These are phyloP conservation scores for Trichoderma sp. DNA, from an alignment of 2,329 filamentous ascomycete species.

Conservation along the genomic window DNA sequence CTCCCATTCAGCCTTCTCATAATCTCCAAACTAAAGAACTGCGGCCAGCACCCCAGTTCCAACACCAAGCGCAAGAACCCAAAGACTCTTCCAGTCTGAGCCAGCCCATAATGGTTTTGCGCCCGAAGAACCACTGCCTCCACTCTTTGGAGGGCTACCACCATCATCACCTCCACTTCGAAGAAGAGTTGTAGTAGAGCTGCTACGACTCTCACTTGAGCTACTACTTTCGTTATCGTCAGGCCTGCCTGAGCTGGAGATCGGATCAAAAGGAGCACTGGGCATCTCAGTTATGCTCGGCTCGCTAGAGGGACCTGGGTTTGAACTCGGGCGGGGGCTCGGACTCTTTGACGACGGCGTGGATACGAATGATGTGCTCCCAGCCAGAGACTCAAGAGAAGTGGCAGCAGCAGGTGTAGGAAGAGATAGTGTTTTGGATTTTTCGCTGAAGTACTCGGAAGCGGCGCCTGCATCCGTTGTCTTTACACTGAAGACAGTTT, in stretches of 20 bases:
- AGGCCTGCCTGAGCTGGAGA: background rate
- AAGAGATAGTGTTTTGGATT: conserved; percentile 32
- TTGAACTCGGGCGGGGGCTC: background rate
- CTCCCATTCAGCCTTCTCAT: background rate
- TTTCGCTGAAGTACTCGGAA: conserved; percentile 30
- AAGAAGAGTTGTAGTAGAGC: background rate
- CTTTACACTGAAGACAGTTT: conserved; percentile 30
- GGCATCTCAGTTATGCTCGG: background rate
- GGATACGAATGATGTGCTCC: conserved; percentile 30
- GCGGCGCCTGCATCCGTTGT: conserved; percentile 33
- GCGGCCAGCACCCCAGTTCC: conserved; percentile 22
- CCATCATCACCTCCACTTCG: background rate
- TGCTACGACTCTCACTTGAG: background rate
- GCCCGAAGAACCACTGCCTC: conserved; percentile 3
- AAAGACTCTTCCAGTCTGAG: conserved; percentile 9
- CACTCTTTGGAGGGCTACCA: background rate
- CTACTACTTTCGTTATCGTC: background rate
- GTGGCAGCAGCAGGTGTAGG: conserved; percentile 34
- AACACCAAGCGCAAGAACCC: conserved; percentile 12
- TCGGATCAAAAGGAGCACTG: background rate
- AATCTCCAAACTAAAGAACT: background rate
- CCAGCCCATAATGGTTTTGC: conserved; percentile 15
- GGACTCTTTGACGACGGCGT: background rate
- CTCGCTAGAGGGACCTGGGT: background rate
- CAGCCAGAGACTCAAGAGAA: conserved; percentile 33